Evolutionary conservation across 164 flowering plant species (phyloP), one percentile per base, ranked within the genome.

Genomic region (Brasenia schreberi): DNA sequence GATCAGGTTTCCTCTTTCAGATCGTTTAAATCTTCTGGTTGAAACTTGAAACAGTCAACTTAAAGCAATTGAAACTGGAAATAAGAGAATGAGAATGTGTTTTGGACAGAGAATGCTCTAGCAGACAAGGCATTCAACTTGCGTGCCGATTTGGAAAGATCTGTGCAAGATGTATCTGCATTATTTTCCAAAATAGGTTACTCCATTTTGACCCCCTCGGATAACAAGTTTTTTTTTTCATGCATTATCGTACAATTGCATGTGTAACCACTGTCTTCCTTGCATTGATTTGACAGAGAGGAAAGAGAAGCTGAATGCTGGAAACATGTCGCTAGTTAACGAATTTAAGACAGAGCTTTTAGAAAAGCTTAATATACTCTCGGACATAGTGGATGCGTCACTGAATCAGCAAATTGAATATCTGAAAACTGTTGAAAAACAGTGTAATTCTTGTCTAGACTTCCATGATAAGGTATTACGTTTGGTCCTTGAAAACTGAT

Each of bases 131-230:
- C 97, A 18, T 88, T 92, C 73, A 78, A 75, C 19, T 72, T 95
- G 65, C 85, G 82, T 39, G 77, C 96, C 61, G 88, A 95, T 63
- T 71, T 92, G 81, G 99, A 94, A 78, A 95, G 88, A 71, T 82
- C 96, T 70, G 80, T 82, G n/a, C 74, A 84, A 67, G 96, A 92
- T 73, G 91, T 89, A 82, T 85, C 89, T 59, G 79, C 80, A 1
- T 71, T 94, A 68, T 80, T 70, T 73, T 73, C 66, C 6, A 94
- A 89, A 83, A 82, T 94, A 69, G 97, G 99, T 95, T 78, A 4
- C 68, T 9, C 27, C 18, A 7, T 18, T 33, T 33, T 33, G 39
- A 33, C 39, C 19, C 19, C 49, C 42, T 39, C 19, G 5, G 2
- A 19, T 18, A 0, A 5, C 65, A 27, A 18, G 33, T 49, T 49